These are phyloP conservation scores for Pseudomonodictys pantanalensis DNA, from an alignment of 495 filamentous ascomycete species.

Conservation along the genomic window DNA sequence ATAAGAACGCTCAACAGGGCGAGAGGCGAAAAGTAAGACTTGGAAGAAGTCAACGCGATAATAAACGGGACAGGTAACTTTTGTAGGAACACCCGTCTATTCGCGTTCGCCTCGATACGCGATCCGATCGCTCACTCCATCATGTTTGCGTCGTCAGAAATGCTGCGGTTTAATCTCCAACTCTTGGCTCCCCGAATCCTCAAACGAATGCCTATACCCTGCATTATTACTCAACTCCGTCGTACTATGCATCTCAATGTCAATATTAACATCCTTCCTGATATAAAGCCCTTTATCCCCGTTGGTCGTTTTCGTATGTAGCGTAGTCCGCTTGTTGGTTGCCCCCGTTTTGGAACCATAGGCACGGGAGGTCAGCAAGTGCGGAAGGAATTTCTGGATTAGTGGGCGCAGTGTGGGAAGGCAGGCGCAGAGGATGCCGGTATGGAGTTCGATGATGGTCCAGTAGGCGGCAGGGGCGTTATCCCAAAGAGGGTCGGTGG, in stretches of 20 bases:
- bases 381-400: conserved; percentile 12
- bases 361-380: background rate
- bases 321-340: background rate
- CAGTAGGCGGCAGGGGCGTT: conserved; percentile 25
- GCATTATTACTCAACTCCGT: conserved; percentile 15
- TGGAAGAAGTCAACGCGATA: too few relatives aligned
- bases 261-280: too few relatives aligned
- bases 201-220: conserved; percentile 3
- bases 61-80: too few relatives aligned
- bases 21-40: too few relatives aligned
- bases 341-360: background rate
- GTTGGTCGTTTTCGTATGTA: background rate
- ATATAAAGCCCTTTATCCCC: conserved; percentile 10
- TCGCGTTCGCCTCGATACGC: too few relatives aligned
- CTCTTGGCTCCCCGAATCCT: background rate
- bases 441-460: conserved; percentile 25
- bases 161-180: background rate
- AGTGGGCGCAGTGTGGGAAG: conserved; percentile 27
- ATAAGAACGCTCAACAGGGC: too few relatives aligned
- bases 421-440: conserved; percentile 29
- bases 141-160: too few relatives aligned
- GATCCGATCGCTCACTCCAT: too few relatives aligned
- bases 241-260: conserved; percentile 18
- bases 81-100: too few relatives aligned
- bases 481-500: conserved; percentile 26